These are phyloP conservation scores for Leccinum rimulosum DNA, from an alignment of 768 basidiomycete species.

Conservation along the genomic window DNA sequence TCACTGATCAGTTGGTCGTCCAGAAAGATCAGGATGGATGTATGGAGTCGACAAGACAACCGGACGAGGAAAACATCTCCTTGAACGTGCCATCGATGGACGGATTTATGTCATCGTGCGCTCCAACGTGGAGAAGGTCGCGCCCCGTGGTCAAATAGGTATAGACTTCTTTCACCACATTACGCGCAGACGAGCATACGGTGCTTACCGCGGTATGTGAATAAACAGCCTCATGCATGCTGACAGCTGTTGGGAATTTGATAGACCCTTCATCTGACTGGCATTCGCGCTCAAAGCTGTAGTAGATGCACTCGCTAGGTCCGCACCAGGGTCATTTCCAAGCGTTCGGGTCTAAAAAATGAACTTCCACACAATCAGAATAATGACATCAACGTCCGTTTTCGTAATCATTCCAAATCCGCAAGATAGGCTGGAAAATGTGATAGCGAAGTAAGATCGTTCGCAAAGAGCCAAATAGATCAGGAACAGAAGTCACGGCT, in stretches of 20 bases:
- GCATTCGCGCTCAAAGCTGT: background rate
- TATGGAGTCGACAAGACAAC: background rate
- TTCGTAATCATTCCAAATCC: background rate
- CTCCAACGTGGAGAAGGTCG: background rate
- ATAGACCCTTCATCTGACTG: background rate
- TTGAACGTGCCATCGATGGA: background rate
- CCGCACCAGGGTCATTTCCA: background rate
- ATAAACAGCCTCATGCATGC: background rate
- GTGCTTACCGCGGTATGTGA: background rate
- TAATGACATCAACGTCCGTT: background rate
- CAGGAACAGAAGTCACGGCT: conserved; percentile 1
- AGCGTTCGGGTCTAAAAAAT: background rate
- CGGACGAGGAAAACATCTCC: background rate
- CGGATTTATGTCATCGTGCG: background rate
- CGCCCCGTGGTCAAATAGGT: background rate
- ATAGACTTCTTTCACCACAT: background rate
- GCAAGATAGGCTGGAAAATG: background rate
- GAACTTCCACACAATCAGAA: background rate
- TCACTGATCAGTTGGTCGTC: conserved; percentile 1
- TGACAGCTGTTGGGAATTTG: background rate
- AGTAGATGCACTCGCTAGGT: conserved; percentile 11
- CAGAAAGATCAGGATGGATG: background rate
- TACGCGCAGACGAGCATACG: background rate
- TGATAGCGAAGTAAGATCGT: background rate
- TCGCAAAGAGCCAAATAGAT: background rate